Percentiles rank a stretch among this genome's conserved stretches.
Evolutionary conservation across 805 yeast genomes (phyloP).

Genomic region (Metschnikowia hibisci): DNA sequence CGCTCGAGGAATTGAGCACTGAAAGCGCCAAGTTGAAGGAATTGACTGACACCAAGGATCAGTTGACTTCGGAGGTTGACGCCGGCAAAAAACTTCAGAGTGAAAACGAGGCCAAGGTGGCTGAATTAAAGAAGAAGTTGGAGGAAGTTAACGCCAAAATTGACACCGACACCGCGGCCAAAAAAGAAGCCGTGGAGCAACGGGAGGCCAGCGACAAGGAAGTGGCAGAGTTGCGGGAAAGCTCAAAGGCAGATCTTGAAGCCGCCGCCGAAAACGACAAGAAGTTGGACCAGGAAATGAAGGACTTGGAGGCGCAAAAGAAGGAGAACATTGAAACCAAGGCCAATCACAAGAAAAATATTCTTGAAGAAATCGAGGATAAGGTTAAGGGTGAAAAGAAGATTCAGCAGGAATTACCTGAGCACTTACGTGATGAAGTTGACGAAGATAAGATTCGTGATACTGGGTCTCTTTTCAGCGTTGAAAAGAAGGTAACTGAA

Average conservation of each 20-base stretch:
- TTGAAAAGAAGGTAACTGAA: conserved; percentile 17
- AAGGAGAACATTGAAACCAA: conserved; percentile 34
- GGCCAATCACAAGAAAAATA: conserved; percentile 31
- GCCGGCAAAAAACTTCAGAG: conserved; percentile 43
- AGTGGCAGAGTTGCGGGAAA: conserved; percentile 32
- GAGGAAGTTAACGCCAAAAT: conserved; percentile 38
- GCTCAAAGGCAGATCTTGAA: conserved; percentile 23
- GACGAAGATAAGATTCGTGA: conserved; percentile 36
- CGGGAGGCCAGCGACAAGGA: conserved; percentile 38
- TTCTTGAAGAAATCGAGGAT: conserved; percentile 27
- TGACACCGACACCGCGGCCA: conserved; percentile 29
- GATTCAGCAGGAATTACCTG: conserved; percentile 49
- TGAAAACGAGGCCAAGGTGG: conserved; percentile 42
- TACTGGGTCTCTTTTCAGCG: conserved; percentile 37
- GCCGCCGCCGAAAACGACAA: conserved; percentile 26
- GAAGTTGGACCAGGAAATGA: conserved; percentile 41
- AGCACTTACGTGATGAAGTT: conserved; percentile 41
- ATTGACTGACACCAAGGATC: conserved; percentile 48
- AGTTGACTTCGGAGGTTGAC: conserved; percentile 40
- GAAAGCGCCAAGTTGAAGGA: conserved; percentile 48
- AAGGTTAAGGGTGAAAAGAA: conserved; percentile 45
- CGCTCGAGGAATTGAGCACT: conserved; percentile 46
- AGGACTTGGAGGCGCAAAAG: conserved; percentile 39
- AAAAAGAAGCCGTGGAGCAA: conserved; percentile 32
- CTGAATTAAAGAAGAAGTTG: conserved; percentile 42